Percentiles rank a stretch among this genome's conserved stretches.
Evolutionary conservation across 176 grass and related monocot species (phyloP).

Genomic region (Phoenix roebelenii): DNA sequence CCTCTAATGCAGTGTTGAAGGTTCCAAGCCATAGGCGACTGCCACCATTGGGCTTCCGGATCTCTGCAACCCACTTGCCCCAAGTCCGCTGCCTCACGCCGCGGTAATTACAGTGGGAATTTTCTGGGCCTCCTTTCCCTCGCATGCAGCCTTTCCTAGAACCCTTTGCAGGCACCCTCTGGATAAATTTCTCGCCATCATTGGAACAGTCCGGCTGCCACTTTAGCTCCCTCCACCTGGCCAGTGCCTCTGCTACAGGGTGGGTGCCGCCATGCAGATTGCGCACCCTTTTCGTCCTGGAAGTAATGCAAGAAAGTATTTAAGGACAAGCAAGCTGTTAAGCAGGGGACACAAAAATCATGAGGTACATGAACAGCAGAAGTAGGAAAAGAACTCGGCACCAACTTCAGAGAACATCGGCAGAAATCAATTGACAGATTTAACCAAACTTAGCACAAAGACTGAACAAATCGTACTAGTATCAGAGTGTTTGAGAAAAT

Average conservation of each 20-base stretch:
- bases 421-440: too few relatives aligned
- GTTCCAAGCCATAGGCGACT: conserved; percentile 63
- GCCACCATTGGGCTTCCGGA: conserved; percentile 34
- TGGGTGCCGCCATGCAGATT: background rate
- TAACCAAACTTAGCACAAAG: too few relatives aligned
- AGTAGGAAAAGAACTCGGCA: too few relatives aligned
- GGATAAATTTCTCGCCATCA: background rate
- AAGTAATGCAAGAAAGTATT: too few relatives aligned
- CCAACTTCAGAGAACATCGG: too few relatives aligned
- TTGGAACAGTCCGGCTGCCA: background rate
- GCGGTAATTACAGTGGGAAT: conserved; percentile 32
- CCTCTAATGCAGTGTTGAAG: conserved; percentile 38
- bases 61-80: conserved; percentile 67
- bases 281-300: conserved; percentile 11
- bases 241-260: conserved; percentile 15
- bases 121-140: conserved; percentile 27
- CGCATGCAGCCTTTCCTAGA: conserved; percentile 24
- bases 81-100: conserved; percentile 57
- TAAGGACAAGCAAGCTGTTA: too few relatives aligned
- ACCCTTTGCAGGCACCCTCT: conserved; percentile 8
- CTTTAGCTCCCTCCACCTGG: conserved; percentile 15
- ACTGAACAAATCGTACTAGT: too few relatives aligned
- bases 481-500: too few relatives aligned
- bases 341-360: too few relatives aligned
- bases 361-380: too few relatives aligned